Conservation (phyloP, 768 basidiomycete species). For the Auricularia sp. region DNA sequence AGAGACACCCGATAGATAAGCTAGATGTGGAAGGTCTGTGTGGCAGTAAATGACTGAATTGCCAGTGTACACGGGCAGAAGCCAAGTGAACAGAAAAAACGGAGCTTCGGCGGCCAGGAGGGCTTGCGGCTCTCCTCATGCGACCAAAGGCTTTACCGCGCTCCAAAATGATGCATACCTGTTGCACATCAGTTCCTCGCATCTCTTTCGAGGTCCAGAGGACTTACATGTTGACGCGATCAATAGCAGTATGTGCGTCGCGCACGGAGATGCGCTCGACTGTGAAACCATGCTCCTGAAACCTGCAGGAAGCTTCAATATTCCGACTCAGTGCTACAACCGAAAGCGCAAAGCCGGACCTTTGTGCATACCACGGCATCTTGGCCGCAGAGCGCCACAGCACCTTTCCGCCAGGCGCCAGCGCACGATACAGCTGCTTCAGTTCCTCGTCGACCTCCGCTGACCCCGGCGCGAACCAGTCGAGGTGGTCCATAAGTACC, state of each 20-base stretch:
- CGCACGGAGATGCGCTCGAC: constrained; percentile 45
- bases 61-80: too few species aligned
- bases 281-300: constrained; percentile 43
- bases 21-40: too few species aligned
- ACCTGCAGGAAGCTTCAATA: constrained; percentile 23
- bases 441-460: constrained; percentile 46
- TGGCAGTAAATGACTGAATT: too few species aligned
- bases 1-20: too few species aligned
- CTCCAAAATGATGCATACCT: not conserved
- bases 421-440: constrained; percentile 42
- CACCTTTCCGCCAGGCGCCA: constrained; percentile 49
- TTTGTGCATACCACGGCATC: constrained; percentile 54
- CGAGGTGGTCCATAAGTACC: constrained; percentile 65
- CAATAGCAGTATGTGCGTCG: constrained; percentile 38
- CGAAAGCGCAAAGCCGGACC: constrained; percentile 18
- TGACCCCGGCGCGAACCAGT: constrained; percentile 44
- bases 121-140: too few species aligned
- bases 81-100: too few species aligned
- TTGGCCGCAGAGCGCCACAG: constrained; percentile 59
- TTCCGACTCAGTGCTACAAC: not conserved
- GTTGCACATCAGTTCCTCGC: not conserved
- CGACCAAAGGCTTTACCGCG: not conserved
- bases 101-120: too few species aligned
- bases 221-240: constrained; percentile 61
- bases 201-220: not conserved